These are phyloP conservation scores for Pythium rhizo-oryzae DNA, from an alignment of 352 stramenopile genomes.

Conservation along the genomic window DNA sequence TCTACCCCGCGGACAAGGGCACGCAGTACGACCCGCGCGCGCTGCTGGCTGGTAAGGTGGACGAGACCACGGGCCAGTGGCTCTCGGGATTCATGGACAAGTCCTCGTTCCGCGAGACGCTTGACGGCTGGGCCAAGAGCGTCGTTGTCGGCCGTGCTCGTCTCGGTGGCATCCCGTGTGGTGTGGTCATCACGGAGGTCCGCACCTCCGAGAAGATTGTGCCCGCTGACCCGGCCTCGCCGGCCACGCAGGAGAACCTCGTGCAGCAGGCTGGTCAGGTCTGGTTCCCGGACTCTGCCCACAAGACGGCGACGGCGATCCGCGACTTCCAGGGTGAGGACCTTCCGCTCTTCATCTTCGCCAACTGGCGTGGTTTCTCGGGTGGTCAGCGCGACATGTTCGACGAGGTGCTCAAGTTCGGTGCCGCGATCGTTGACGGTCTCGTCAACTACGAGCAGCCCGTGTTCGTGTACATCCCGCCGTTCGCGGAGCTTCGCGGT, in stretches of 20 bases:
- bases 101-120: slow-evolving; percentile 98
- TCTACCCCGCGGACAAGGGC: slow-evolving; percentile 90
- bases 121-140: slow-evolving; percentile 99
- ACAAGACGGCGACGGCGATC: slow-evolving; percentile 99
- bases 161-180: slow-evolving; percentile 98
- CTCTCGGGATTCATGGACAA: slow-evolving; percentile 97
- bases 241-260: slow-evolving; percentile 96
- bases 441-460: slow-evolving; percentile 99
- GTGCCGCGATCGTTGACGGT: slow-evolving; percentile 99
- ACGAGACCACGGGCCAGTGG: slow-evolving; percentile 83
- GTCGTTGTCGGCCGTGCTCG: slow-evolving; percentile 98
- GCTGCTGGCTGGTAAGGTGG: slow-evolving; percentile 88
- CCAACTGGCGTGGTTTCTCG: slow-evolving; percentile 99
- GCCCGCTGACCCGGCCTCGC: slow-evolving; percentile 97
- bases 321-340: slow-evolving; percentile 99
- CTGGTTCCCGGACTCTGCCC: slow-evolving; percentile 99
- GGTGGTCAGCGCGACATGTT: slow-evolving; percentile 99
- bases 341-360: slow-evolving; percentile 99
- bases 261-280: slow-evolving; percentile 99
- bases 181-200: slow-evolving; percentile 99
- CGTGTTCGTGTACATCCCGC: slow-evolving; percentile 99
- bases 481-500: slow-evolving; percentile 97
- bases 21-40: slow-evolving; percentile 96
- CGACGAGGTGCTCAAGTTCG: slow-evolving; percentile 99
- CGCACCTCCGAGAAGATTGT: slow-evolving; percentile 97